Base-by-base conservation (phyloP, 805 yeast species). In the Teunomyces barrocoloradensis region DNA sequence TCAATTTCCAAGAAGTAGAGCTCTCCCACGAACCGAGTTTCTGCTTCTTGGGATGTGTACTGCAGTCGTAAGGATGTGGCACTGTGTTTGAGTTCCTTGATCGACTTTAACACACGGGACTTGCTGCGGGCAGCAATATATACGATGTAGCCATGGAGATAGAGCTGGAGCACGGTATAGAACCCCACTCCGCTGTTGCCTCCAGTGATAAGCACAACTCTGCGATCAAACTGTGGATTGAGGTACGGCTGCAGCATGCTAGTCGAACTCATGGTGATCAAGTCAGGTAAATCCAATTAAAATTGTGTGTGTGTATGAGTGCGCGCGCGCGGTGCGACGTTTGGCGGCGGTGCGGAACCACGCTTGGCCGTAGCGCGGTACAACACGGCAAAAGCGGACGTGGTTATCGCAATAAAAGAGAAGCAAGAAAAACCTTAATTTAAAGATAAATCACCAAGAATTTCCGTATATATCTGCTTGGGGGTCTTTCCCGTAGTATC, bases 151-250 rank as follows among this genome's bases (percentile, higher is more conserved):
- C 96, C 96, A 63, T 88, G 96, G 43, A 87, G 69, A 57, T 84
- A 87, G 5, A 89, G 73, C 57, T 87, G 91, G 20, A 87, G 69
- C 6, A 82, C 88, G 0, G 91, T 83, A 60, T 74, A 85, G 73
- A 79, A 88, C 9, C 96, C 96, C 15, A 87, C 79, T 0, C 96
- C 96, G 47, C 85, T 78, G 56, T 84, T 86, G 5, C 94, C 95
- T 1, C 96, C 95, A 0, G 94, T 84, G 27, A 89, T 81, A 5
- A 89, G 68, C 2, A 88, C 90, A 3, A 86, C 82, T 47, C 81
- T 75, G 38, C 87, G 73, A 23, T 77, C 80, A 2, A 52, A 51
- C 1, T 54, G 51, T 0, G 90, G 90, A 54, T 86, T 71, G 53
- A 71, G 65, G 63, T 82, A 87, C 0, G 94, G 91, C 25, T 84